Evolutionary conservation across 1,284 basidiomycete genomes (phyloP), one percentile per base, ranked within the genome.

Genomic region (Apiotrichum mycotoxinovorans): DNA sequence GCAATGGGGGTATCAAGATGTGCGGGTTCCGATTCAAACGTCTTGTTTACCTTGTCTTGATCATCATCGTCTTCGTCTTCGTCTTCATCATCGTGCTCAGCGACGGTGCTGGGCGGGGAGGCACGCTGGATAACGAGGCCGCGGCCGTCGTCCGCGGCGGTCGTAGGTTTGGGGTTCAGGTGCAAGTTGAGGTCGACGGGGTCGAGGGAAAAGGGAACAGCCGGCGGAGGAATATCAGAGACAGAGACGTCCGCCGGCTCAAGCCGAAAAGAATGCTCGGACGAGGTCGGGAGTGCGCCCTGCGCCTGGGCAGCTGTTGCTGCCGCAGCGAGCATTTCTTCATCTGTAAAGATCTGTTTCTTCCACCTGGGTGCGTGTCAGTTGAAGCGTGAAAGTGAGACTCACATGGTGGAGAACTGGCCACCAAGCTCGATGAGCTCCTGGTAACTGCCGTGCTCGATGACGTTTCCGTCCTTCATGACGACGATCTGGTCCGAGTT

Each of bases 401-500:
- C 69, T 67, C 49, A 72, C 73, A 75, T 75, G 22, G 61, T 58
- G 10, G 70, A 70, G 52, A 75, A 75, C 35, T 67, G 64, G 22
- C 73, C 71, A 8, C 84, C 83, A 10, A 74, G 70, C 30, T 80
- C 83, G 68, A 96, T 79, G 22, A 96, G 79, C 68, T 90, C 85
- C 27, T 89, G 86, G 71, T 96, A 93, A 0, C 86, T 88, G 15
- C 93, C 93, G 70, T 91, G 84, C 72, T 97, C 93, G 18, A 87
- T 83, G 9, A 96, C 88, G 52, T 83, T 74, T 0, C 93, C 93
- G 17, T 91, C 87, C 66, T 85, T 85, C 63, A 96, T 83, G 18
- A 96, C 92, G 47, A 96, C 87, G 71, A 96, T 95, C 34, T 91
- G 76, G 72, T 96, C 92, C 85, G 70, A 67, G 47, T 63, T 65